These are phyloP conservation scores for Lanmaoa pseudosensibilis DNA, from an alignment of 768 basidiomycete species.

Conservation along the genomic window DNA sequence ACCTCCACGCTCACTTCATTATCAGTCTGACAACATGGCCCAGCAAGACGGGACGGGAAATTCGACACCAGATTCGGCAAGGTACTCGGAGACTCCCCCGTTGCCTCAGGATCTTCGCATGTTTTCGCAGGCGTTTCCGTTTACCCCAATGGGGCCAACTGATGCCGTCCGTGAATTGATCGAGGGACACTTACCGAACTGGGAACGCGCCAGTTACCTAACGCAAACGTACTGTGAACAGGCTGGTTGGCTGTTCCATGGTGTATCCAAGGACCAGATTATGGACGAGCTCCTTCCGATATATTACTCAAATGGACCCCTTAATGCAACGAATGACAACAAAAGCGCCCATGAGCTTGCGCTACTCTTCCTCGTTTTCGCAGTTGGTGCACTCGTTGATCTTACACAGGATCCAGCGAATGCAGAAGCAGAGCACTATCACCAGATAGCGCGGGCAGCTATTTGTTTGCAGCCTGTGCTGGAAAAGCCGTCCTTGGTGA, in stretches of 20 bases:
- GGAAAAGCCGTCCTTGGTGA: constrained; percentile 69
- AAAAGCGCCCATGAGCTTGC: constrained; percentile 50
- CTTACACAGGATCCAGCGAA: constrained; percentile 30
- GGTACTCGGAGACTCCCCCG: constrained; percentile 30
- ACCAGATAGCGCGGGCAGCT: constrained; percentile 64
- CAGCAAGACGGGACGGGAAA: constrained; percentile 16
- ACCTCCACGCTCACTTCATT: constrained; percentile 8
- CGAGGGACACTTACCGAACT: constrained; percentile 53
- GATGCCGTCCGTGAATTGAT: constrained; percentile 50
- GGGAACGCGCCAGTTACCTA: constrained; percentile 47
- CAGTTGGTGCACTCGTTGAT: constrained; percentile 51
- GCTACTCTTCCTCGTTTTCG: constrained; percentile 50
- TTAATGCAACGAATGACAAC: constrained; percentile 36
- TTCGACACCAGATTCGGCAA: constrained; percentile 27
- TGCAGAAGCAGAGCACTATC: constrained; percentile 58
- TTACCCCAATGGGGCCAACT: constrained; percentile 56
- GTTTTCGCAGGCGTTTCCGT: constrained; percentile 64
- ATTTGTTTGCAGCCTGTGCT: constrained; percentile 67
- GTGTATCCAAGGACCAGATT: constrained; percentile 47
- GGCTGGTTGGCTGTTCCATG: constrained; percentile 53
- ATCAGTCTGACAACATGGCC: constrained; percentile 27
- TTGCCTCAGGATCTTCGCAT: constrained; percentile 37
- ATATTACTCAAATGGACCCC: constrained; percentile 37
- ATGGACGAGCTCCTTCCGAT: constrained; percentile 42
- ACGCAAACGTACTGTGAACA: constrained; percentile 47